Evolutionary conservation across 2,329 filamentous ascomycete genomes (phyloP), one percentile per base, ranked within the genome.

Genomic region (Endothia cerciana): DNA sequence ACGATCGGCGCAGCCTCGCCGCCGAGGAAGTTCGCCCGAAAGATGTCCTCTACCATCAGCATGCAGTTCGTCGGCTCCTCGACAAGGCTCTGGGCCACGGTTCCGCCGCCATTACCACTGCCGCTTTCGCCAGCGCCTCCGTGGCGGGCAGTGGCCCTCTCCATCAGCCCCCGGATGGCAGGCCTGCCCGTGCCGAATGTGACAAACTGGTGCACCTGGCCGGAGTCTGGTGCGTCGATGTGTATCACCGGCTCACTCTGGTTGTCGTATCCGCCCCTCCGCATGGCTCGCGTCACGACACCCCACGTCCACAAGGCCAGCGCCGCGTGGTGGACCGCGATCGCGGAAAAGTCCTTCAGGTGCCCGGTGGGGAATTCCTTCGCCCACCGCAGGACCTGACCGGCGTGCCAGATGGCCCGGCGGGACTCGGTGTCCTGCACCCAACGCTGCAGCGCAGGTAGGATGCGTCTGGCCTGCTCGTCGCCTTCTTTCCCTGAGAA

Each of bases 251-350:
- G 75, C 55, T 70, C 68, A 63, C 76, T 77, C n/a, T 78, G 77
- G 28, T 73, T 73, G 60, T 68, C 73, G 38, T 70, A 73, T 43
- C 73, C 60, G 25, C 68, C 64, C 22, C 47, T 56, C 25, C 62
- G 49, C 36, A 63, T 74, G 17, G 83, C 81, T 68, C 78, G 76
- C 25, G 78, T 81, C 6, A 89, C 80, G 0, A 91, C 84, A 0
- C 89, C 88, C 70, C 89, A 91, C 0, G 85, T 85, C 91, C 91
- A 93, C 49, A 92, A 78, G 0, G 87, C 85, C 4, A 93, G 78
- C 15, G 85, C 83, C 4, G 88, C 89, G 72, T 92, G 89, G 72
- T 91, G 90, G 0, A 91, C 83, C 0, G 85, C 87, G 7, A 92
- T 85, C 0, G 89, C 88, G 68, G 87, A 85, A 73, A 92, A 91